phyloP scores from a whole-genome alignment of 208 protist genomes.

The Trypanosoma grayi region DNA sequence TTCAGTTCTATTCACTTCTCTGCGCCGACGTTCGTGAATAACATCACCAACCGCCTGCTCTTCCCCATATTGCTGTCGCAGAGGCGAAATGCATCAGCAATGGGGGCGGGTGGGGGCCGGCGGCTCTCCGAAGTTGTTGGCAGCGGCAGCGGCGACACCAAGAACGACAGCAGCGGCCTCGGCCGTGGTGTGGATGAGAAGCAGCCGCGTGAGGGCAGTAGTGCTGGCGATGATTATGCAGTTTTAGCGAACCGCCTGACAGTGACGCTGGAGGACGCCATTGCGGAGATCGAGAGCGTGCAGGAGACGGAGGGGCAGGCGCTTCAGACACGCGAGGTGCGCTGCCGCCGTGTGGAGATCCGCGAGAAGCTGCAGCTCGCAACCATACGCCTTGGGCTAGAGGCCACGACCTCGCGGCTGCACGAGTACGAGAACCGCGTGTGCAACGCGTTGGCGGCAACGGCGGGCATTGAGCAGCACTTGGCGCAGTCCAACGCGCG shows the following conservation, averaged over 20 bases:
- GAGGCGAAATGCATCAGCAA: not conserved
- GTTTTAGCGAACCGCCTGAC: slow-evolving; percentile 42
- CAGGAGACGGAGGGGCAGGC: slow-evolving; percentile 43
- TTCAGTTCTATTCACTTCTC: slow-evolving; percentile 73
- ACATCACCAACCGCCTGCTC: slow-evolving; percentile 57
- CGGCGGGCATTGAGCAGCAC: slow-evolving; percentile 87
- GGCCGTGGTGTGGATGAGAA: not conserved
- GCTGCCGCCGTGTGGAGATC: slow-evolving; percentile 69
- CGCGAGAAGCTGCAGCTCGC: slow-evolving; percentile 69
- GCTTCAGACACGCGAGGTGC: slow-evolving; percentile 55
- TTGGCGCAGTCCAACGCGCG: slow-evolving; percentile 78
- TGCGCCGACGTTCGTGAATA: slow-evolving; percentile 70
- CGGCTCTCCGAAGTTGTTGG: slow-evolving; percentile 31
- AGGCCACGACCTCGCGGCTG: slow-evolving; percentile 66
- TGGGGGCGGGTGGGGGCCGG: slow-evolving; percentile 15
- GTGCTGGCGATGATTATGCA: slow-evolving; percentile 25
- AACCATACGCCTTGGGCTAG: slow-evolving; percentile 73
- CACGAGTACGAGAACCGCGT: slow-evolving; percentile 81
- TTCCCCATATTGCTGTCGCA: slow-evolving; percentile 33
- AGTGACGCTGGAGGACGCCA: slow-evolving; percentile 44
- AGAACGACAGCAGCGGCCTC: not conserved
- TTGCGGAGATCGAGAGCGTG: slow-evolving; percentile 46
- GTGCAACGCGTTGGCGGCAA: slow-evolving; percentile 76
- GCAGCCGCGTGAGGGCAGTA: not conserved
- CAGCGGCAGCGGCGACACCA: not conserved